phyloP scores from a whole-genome alignment of 192 early-diverging fungal genomes.

The Backusella tuberculispora region DNA sequence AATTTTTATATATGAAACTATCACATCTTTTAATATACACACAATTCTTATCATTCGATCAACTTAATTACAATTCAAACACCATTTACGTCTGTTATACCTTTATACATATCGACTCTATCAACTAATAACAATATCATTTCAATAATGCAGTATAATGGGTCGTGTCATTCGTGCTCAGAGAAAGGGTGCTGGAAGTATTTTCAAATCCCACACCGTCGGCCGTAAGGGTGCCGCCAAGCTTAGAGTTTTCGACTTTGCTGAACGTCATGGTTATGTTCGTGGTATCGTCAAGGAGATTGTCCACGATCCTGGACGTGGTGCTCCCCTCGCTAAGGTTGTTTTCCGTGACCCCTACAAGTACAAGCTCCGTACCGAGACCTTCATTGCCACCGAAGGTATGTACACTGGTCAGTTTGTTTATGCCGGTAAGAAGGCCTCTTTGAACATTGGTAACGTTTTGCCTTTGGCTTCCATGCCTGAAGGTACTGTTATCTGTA shows the following conservation, averaged over 20 bases:
- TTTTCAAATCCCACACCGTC: slow-evolving; percentile 96
- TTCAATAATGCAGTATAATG: slow-evolving; percentile 54
- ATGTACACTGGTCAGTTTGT: slow-evolving; percentile 99
- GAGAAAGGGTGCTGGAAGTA: slow-evolving; percentile 93
- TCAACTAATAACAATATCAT: not conserved
- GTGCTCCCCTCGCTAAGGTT: slow-evolving; percentile 93
- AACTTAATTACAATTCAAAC: not conserved
- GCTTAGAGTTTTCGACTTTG: slow-evolving; percentile 91
- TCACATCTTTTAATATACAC: no score
- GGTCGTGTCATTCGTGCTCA: slow-evolving; percentile 99
- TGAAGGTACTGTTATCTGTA: slow-evolving; percentile 97
- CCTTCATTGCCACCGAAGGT: slow-evolving; percentile 98
- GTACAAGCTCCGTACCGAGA: slow-evolving; percentile 88
- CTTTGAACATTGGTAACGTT: slow-evolving; percentile 92
- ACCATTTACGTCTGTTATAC: not conserved
- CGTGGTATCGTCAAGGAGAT: slow-evolving; percentile 98
- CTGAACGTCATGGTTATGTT: slow-evolving; percentile 97
- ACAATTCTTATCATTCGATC: not conserved
- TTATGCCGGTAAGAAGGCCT: slow-evolving; percentile 97
- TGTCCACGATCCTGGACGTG: slow-evolving; percentile 97
- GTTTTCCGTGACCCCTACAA: slow-evolving; percentile 27
- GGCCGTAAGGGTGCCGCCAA: slow-evolving; percentile 95
- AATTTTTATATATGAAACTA: not conserved
- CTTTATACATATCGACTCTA: no score
- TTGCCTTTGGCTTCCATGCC: slow-evolving; percentile 92